Base-by-base conservation (phyloP, 2,329 filamentous ascomycete species). In the Paracorniculantispora psalliotae region DNA sequence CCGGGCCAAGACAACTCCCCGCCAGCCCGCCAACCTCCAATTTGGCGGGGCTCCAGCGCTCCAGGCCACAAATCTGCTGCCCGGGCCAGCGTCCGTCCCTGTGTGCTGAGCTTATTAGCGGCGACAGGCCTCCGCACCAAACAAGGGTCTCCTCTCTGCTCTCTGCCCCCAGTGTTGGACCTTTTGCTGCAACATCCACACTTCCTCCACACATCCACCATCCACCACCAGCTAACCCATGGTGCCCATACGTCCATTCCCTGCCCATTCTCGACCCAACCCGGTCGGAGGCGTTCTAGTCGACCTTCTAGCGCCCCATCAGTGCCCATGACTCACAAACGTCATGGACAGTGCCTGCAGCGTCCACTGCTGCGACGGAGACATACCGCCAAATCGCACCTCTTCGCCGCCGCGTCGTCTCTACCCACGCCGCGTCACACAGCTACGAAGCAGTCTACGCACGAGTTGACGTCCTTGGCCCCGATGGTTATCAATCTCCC, bases 341-440 rank as follows among this genome's bases (percentile, higher is more conserved):
- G n/a, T 12, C 39, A 43, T 43, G 17, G 19, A 44, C 41, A 23
- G 41, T n/a, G n/a, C n/a, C n/a, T n/a, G n/a, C n/a, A n/a, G n/a
- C n/a, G n/a, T n/a, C n/a, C 41, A n/a, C 41, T 44, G 41, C 23
- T 30, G 15, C 13, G 12, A 30, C 6, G 30, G 30, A 12, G 7
- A 41, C 37, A 41, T 19, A 41, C 37, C n/a, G 37, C 13, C 37
- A 4, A 41, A 17, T 15, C 6, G 6, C 37, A 46, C 21, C 19
- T 19, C 13, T 17, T 19, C 17, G 10, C 15, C 39, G 43, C 44
- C 55, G 35, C 55, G 55, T 57, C 46, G 23, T 50, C 35, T 30
- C 13, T 30, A 25, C 26, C 19, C 28, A 37, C 19, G 55, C 57
- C 57, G 57, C 57, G 57, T 59, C 57, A 59, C 57, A 50, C 13